phyloP scores from a whole-genome alignment of 2,329 filamentous ascomycete species.

The Calonectria multiphialidica region DNA sequence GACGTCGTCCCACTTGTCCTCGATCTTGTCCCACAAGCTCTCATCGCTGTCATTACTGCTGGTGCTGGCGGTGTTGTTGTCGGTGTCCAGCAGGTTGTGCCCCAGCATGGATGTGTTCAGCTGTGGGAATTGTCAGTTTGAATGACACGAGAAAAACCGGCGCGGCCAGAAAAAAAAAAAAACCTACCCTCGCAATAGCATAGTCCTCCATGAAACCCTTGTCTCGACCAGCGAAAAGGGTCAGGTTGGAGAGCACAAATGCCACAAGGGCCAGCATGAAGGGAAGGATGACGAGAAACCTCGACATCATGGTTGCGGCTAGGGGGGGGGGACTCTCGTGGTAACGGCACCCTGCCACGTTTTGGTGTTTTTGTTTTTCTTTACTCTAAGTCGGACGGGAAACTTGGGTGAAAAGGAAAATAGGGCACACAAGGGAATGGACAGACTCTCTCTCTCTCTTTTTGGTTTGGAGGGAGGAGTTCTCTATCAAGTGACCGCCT shows the following conservation, averaged over 20 bases:
- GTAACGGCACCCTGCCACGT: no score
- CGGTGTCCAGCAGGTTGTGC: constrained; percentile 45
- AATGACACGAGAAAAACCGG: neutral
- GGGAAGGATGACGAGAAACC: constrained; percentile 51
- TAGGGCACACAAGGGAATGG: neutral
- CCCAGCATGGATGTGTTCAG: constrained; percentile 55
- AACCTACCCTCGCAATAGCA: constrained; percentile 53
- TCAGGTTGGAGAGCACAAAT: constrained; percentile 54
- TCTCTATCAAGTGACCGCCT: neutral
- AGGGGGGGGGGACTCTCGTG: neutral
- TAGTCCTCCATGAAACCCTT: constrained; percentile 59
- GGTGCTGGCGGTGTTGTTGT: constrained; percentile 32
- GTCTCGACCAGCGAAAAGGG: constrained; percentile 55
- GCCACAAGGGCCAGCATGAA: constrained; percentile 52
- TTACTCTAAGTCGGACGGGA: neutral
- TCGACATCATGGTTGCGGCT: constrained; percentile 36
- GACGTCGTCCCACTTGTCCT: constrained; percentile 46
- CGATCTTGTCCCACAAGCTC: constrained; percentile 45
- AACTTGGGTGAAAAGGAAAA: neutral
- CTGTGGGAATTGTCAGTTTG: constrained; percentile 36
- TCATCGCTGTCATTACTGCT: constrained; percentile 41
- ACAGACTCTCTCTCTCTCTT: neutral
- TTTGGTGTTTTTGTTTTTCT: neutral
- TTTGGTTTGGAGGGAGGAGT: neutral
- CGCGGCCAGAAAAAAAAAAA: neutral